A percentile compares a stretch with the other conserved stretches of the same genome.
These are phyloP conservation scores for Spathaspora sp. DNA, from an alignment of 805 yeast species.

Conservation along the genomic window DNA sequence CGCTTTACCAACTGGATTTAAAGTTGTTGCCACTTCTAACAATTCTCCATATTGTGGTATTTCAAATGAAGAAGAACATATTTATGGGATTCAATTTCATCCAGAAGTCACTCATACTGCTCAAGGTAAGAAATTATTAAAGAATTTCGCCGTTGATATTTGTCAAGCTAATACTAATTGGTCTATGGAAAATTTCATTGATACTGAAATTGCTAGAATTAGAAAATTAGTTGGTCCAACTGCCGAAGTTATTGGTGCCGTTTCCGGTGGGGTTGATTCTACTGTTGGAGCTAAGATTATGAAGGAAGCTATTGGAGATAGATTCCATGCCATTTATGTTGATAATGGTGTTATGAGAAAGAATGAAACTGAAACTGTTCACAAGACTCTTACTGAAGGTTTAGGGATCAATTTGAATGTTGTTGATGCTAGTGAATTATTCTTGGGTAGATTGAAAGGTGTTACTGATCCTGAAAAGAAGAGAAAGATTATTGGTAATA, in stretches of 20 bases:
- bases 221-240: conserved; percentile 90
- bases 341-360: conserved; percentile 97
- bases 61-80: conserved; percentile 65
- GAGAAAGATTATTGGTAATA: conserved; percentile 97
- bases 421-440: conserved; percentile 90
- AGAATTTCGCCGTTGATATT: conserved; percentile 89
- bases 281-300: conserved; percentile 98
- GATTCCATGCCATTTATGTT: conserved; percentile 97
- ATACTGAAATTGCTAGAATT: conserved; percentile 92
- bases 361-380: conserved; percentile 86
- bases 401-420: conserved; percentile 93
- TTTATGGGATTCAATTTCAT: conserved; percentile 97
- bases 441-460: conserved; percentile 81
- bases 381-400: conserved; percentile 86
- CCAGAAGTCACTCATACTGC: conserved; percentile 97
- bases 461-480: conserved; percentile 98
- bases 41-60: conserved; percentile 97
- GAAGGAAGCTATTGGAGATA: conserved; percentile 97
- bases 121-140: conserved; percentile 81
- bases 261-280: conserved; percentile 98
- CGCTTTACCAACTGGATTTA: conserved; percentile 85
- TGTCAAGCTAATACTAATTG: conserved; percentile 87
- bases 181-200: conserved; percentile 98
- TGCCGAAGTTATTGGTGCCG: conserved; percentile 99
- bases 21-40: conserved; percentile 83